Evolutionary conservation across 371 early-diverging fungal genomes (phyloP), one percentile per base, ranked within the genome.

Genomic region (Dichotomocladium elegans): DNA sequence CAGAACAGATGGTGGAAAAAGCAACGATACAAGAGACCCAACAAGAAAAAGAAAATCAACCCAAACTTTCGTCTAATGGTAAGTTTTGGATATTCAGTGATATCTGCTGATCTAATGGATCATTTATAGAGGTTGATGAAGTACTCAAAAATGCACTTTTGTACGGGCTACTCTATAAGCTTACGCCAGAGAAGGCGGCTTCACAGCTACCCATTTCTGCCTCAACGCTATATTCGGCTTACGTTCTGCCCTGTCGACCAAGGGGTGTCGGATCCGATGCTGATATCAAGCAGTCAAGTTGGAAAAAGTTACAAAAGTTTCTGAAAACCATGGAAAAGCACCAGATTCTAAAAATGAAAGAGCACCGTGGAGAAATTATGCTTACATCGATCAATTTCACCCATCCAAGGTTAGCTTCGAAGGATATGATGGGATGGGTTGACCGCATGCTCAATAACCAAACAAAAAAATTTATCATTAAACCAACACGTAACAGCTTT

Each of bases 301-400:
- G 80, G 79, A 89, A 89, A 59, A 87, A 87, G 58, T 54, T 88
- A 21, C 80, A 85, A 55, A 89, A 87, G 58, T 89, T 88, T 57
- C 62, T 87, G 35, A 89, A 87, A 54, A 72, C 68, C 1, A 81
- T 81, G 47, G 89, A 89, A 43, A 87, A 87, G 60, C 54, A 27
- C 15, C 85, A 83, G 3, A 48, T 86, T 12, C 46, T 88, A 47
- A 84, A 86, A 60, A 74, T 83, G 43, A 89, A 88, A 53, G 89
- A 86, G 9, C 77, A 78, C 34, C 78, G 81, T 17, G 86, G 88
- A 2, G 89, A 89, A 29, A 57, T 69, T 14, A 63, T 78, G 40
- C 60, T 89, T 14, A 72, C 69, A 21, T 69, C 78, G 1, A 65
- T 89, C n/a, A 72, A 80, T 40, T 86, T 81, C 77, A 61, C 71